Base-by-base conservation (phyloP, 306 rosid species). In the Glycine tomentella region DNA sequence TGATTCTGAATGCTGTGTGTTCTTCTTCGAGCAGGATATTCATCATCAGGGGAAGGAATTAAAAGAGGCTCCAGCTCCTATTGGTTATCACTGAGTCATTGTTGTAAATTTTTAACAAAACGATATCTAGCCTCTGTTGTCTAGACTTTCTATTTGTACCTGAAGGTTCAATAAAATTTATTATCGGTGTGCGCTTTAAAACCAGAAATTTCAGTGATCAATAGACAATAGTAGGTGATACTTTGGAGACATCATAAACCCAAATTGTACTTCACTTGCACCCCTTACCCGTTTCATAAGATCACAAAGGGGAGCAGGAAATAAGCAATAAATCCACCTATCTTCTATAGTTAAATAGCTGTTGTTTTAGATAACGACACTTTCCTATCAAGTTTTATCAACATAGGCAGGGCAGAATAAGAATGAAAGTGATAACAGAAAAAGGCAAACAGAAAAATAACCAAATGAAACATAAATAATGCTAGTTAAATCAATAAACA, bases 11-110 rank as follows among this genome's bases (percentile, higher is more conserved):
- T 57, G 36, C 2, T 51, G 10, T 56, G 38, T 64, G 16, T 56
- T 64, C 5, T 49, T 42, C 31, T 65, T 66, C 9, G 2, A 73
- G 80, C 85, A 87, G 90, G 90, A 87, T 78, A 87, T 87, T 49
- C 90, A 87, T 3, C 77, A 53, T 13, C 87, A 87, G 70, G 90
- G 86, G 69, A 87, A 84, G 72, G 77, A 84, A 84, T 49, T 87
- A 56, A 84, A 67, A 33, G 87, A 87, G 31, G 86, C 87, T 38
- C 90, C 90, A 48, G 90, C 90, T 62, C 90, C 90, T 2, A 0
- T 84, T 73, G 90, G 90, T 15, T 84, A 84, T 69, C 88, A 84
- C 61, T 83, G 83, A 83, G 42, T 34, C 71, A 46, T 78, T 78
- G 45, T 53, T 59, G 40, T 25, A 20, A 13, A 64, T 9, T 73